A percentile compares a stretch with the other conserved stretches of the same genome.
Conservation (phyloP, 495 filamentous ascomycete species). For the Acidomyces sp. region DNA sequence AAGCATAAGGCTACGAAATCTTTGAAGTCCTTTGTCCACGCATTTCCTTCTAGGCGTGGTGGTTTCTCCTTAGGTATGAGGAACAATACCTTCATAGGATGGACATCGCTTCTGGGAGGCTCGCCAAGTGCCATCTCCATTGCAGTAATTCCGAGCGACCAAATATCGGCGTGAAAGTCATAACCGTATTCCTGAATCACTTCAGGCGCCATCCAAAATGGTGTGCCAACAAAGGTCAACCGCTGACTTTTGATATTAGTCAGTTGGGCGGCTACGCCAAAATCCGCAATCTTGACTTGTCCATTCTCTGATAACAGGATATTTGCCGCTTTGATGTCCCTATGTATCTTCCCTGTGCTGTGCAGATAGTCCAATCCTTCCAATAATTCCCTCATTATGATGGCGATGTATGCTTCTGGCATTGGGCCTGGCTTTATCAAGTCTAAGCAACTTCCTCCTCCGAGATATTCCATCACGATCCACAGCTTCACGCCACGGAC, state of each 20-base stretch:
- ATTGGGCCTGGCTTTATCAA: slow-evolving; percentile 88
- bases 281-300: slow-evolving; percentile 93
- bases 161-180: slow-evolving; percentile 94
- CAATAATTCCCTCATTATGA: slow-evolving; percentile 81
- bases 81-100: slow-evolving; percentile 99
- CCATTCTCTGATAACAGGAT: slow-evolving; percentile 57
- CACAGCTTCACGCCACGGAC: slow-evolving; percentile 89
- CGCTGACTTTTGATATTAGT: slow-evolving; percentile 96
- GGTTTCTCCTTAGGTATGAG: slow-evolving; percentile 85
- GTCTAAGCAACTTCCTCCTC: slow-evolving; percentile 83
- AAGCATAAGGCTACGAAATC: slow-evolving; percentile 85
- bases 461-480: slow-evolving; percentile 96
- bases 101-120: slow-evolving; percentile 76
- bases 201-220: slow-evolving; percentile 99
- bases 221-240: slow-evolving; percentile 97
- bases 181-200: slow-evolving; percentile 96
- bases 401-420: slow-evolving; percentile 83
- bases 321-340: slow-evolving; percentile 67
- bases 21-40: slow-evolving; percentile 81
- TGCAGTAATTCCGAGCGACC: slow-evolving; percentile 93
- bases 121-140: slow-evolving; percentile 89
- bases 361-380: slow-evolving; percentile 88
- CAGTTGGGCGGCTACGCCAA: slow-evolving; percentile 91
- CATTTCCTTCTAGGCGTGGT: slow-evolving; percentile 67
- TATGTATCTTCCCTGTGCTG: slow-evolving; percentile 84